Conservation (phyloP, 306 rosid genomes). For the Malus sieversii region DNA sequence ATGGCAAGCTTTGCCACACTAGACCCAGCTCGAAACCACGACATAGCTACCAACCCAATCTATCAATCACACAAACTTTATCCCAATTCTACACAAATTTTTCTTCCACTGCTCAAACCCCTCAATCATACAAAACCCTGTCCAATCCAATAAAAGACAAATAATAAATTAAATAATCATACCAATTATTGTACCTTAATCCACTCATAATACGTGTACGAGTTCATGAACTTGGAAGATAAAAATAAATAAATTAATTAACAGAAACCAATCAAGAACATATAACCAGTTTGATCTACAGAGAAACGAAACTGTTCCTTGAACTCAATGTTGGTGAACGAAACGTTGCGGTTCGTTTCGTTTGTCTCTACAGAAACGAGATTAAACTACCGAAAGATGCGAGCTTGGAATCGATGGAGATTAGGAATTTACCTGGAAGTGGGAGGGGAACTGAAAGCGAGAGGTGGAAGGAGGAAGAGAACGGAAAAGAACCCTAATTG, state of each 20-base stretch:
- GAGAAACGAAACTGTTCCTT: background rate
- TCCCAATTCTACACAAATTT: background rate
- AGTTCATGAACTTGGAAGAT: background rate
- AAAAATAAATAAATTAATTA: background rate
- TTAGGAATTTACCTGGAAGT: background rate
- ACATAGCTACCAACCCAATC: slow-evolving; percentile 38
- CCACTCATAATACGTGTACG: background rate
- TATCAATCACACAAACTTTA: background rate
- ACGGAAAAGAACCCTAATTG: slow-evolving; percentile 3
- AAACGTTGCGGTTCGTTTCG: background rate
- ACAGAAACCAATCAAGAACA: background rate
- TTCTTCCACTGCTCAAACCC: background rate
- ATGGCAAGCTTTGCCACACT: slow-evolving; percentile 65
- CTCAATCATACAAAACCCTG: background rate
- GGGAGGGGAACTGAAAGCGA: background rate
- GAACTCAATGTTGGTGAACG: background rate
- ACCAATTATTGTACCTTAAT: background rate
- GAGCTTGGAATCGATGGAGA: background rate
- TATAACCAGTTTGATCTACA: background rate
- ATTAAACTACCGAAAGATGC: background rate
- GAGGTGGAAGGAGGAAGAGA: background rate
- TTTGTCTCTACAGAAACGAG: background rate
- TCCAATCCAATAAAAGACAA: background rate
- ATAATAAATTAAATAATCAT: background rate
- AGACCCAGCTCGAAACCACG: slow-evolving; percentile 85